phyloP scores from a whole-genome alignment of 192 early-diverging fungal genomes.

The Linnemannia zychae region DNA sequence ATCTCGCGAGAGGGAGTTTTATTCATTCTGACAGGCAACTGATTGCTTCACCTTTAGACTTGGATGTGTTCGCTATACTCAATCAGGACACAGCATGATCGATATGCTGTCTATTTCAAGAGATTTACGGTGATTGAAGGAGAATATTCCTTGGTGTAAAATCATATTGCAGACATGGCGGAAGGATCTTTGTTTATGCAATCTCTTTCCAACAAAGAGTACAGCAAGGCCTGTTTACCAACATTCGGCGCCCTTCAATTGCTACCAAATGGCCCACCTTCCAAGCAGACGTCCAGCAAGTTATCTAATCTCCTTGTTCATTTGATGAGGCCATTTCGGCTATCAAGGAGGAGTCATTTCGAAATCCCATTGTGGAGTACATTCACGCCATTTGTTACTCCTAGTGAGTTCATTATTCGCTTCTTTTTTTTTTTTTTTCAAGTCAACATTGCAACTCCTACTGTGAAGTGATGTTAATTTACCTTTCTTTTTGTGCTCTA shows the following conservation, averaged over 20 bases:
- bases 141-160: neutral
- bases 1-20: too few relatives aligned
- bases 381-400: conserved; percentile 14
- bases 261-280: neutral
- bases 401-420: conserved; percentile 3
- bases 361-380: neutral
- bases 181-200: neutral
- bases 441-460: too few relatives aligned
- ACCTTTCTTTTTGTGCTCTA: neutral
- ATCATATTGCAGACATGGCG: neutral
- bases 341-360: neutral
- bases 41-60: neutral
- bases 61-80: neutral
- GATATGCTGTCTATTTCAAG: neutral
- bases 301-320: neutral
- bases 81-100: neutral
- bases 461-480: neutral
- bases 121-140: neutral
- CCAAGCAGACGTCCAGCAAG: neutral
- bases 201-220: neutral
- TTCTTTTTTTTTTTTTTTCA: too few relatives aligned
- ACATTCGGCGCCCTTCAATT: neutral
- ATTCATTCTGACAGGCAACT: too few relatives aligned
- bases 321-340: conserved; percentile 1
- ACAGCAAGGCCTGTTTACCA: neutral